Conservation (phyloP, 768 basidiomycete species). For the Serendipita sp. region DNA sequence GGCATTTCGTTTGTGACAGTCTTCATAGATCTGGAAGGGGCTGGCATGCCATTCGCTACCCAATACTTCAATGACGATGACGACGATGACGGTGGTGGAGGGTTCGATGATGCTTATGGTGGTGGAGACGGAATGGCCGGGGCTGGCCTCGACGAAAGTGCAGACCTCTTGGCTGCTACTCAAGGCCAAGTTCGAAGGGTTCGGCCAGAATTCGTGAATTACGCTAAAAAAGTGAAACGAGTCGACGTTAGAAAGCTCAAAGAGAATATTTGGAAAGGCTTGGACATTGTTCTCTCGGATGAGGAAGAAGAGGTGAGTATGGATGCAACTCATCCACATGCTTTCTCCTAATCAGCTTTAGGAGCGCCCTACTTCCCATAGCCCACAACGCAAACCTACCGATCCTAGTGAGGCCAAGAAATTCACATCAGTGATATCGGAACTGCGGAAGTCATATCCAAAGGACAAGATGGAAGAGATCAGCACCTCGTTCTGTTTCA, state of each 20-base stretch:
- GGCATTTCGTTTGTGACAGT: conserved; percentile 10
- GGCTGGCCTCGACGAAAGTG: conserved; percentile 22
- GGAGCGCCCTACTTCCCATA: background rate
- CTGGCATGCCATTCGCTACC: conserved; percentile 70
- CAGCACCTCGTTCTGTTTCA: conserved; percentile 98
- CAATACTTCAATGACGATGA: conserved; percentile 94
- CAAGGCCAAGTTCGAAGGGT: conserved; percentile 61
- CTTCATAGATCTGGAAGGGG: conserved; percentile 27
- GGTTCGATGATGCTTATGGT: conserved; percentile 38
- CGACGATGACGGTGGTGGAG: conserved; percentile 46
- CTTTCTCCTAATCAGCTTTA: background rate
- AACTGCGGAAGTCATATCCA: conserved; percentile 69
- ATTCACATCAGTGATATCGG: conserved; percentile 69
- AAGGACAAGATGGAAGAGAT: conserved; percentile 93
- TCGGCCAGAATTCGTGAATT: conserved; percentile 78
- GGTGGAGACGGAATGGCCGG: conserved; percentile 33
- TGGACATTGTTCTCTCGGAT: conserved; percentile 55
- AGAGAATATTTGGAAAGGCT: conserved; percentile 91
- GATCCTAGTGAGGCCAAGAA: conserved; percentile 49
- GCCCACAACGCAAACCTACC: conserved; percentile 21
- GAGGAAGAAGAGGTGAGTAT: conserved; percentile 31
- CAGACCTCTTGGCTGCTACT: conserved; percentile 69
- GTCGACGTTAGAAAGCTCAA: conserved; percentile 94
- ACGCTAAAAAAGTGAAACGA: conserved; percentile 86
- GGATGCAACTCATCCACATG: background rate